A percentile compares a stretch with the other conserved stretches of the same genome.
phyloP scores from a whole-genome alignment of 768 basidiomycete species.

The Tulasnella sp. region DNA sequence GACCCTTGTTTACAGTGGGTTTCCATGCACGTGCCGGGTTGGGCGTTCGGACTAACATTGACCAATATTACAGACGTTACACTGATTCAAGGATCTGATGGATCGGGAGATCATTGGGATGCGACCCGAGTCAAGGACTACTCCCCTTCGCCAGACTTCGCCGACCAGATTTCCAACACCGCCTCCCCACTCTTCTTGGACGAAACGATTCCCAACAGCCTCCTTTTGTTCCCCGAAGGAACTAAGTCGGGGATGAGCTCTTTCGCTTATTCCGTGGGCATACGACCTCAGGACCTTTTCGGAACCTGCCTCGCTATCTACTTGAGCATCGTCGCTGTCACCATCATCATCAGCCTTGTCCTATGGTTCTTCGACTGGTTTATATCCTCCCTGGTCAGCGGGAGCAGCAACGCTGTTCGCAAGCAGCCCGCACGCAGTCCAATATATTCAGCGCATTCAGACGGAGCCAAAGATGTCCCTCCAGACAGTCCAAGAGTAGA shows the following conservation, averaged over 20 bases:
- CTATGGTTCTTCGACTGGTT: slow-evolving; percentile 70
- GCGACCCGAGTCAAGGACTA: slow-evolving; percentile 57
- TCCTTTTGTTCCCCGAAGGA: slow-evolving; percentile 52
- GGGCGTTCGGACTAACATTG: background rate
- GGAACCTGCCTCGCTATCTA: slow-evolving; percentile 78
- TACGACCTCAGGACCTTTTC: slow-evolving; percentile 79
- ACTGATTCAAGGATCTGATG: slow-evolving; percentile 49
- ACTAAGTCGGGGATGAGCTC: slow-evolving; percentile 65
- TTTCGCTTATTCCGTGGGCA: slow-evolving; percentile 79
- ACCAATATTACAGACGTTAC: slow-evolving; percentile 62
- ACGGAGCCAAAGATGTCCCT: slow-evolving; percentile 38
- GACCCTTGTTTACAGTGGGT: slow-evolving; percentile 47
- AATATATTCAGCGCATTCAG: slow-evolving; percentile 34
- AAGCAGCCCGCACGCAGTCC: slow-evolving; percentile 38
- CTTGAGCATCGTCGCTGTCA: slow-evolving; percentile 68
- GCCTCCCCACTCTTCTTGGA: slow-evolving; percentile 77
- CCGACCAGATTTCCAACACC: slow-evolving; percentile 65
- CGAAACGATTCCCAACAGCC: slow-evolving; percentile 60
- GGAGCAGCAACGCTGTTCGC: slow-evolving; percentile 36
- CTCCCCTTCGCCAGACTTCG: slow-evolving; percentile 65
- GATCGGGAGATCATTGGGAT: slow-evolving; percentile 57
- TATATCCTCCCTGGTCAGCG: slow-evolving; percentile 42
- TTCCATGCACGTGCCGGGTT: background rate
- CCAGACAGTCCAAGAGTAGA: slow-evolving; percentile 32
- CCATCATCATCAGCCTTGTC: slow-evolving; percentile 63